Percentiles rank a stretch among this genome's conserved stretches.
phyloP scores from a whole-genome alignment of 768 basidiomycete species.

The Boletus sp. region DNA sequence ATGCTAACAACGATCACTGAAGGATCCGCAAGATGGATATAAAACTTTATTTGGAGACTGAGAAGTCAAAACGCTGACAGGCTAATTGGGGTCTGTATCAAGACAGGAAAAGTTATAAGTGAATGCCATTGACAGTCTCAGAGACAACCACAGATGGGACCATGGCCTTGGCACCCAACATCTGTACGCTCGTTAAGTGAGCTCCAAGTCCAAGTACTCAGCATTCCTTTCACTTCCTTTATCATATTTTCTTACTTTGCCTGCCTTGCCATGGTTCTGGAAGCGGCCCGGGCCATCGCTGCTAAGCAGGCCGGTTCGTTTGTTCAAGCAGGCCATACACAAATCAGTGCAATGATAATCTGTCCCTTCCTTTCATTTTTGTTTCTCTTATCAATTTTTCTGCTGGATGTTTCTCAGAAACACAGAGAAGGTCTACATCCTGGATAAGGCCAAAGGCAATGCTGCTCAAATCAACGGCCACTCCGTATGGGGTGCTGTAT shows the following conservation, averaged over 20 bases:
- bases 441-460: conserved; percentile 91
- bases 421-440: conserved; percentile 77
- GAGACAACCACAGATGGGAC: background rate
- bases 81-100: conserved; percentile 4
- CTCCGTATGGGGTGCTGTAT: conserved; percentile 73
- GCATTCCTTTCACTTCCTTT: conserved; percentile 11
- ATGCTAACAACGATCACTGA: background rate
- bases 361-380: conserved; percentile 10
- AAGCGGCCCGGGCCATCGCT: conserved; percentile 27
- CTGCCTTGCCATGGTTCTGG: conserved; percentile 47
- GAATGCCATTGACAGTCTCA: too few relatives aligned
- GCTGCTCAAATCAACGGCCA: conserved; percentile 62
- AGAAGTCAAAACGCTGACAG: background rate
- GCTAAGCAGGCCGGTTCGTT: conserved; percentile 28
- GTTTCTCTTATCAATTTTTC: background rate
- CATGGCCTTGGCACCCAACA: background rate
- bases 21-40: background rate
- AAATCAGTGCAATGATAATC: conserved; percentile 57
- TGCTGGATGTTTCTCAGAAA: conserved; percentile 78
- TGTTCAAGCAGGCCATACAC: conserved; percentile 32
- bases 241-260: conserved; percentile 34
- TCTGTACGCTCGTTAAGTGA: conserved; percentile 12
- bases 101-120: too few relatives aligned
- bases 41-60: background rate
- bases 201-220: background rate